phyloP scores from a whole-genome alignment of 2,329 filamentous ascomycete genomes.

The Aspergillus texensis region DNA sequence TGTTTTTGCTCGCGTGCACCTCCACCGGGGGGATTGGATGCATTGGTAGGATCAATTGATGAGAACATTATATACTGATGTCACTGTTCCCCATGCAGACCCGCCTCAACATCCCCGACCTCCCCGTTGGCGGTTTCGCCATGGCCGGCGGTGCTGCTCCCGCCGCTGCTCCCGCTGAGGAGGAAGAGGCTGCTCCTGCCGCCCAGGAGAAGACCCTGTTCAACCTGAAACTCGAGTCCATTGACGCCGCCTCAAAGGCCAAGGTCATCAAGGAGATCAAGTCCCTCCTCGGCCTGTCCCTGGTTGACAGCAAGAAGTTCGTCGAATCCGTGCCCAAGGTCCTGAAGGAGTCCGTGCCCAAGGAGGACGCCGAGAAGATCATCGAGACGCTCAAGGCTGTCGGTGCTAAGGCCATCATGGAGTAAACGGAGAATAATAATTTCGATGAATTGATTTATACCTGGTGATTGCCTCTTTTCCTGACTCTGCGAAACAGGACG shows the following conservation, averaged over 20 bases:
- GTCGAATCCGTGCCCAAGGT: slow-evolving; percentile 97
- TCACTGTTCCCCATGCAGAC: slow-evolving; percentile 57
- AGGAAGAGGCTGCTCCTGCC: slow-evolving; percentile 85
- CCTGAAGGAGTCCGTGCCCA: slow-evolving; percentile 98
- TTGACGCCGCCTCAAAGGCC: slow-evolving; percentile 86
- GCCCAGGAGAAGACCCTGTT: slow-evolving; percentile 95
- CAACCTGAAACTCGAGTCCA: slow-evolving; percentile 88
- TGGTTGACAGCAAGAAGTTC: slow-evolving; percentile 99
- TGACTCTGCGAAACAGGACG: slow-evolving; percentile 9
- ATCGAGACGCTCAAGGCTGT: slow-evolving; percentile 91
- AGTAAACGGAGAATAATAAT: slow-evolving; percentile 58
- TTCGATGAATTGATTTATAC: slow-evolving; percentile 14
- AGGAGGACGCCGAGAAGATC: slow-evolving; percentile 99
- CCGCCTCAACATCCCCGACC: slow-evolving; percentile 95
- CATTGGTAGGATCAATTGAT: neutral
- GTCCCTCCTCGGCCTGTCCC: slow-evolving; percentile 85
- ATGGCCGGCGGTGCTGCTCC: slow-evolving; percentile 65
- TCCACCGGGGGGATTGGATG: neutral
- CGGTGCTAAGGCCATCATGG: slow-evolving; percentile 86
- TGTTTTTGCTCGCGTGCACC: neutral
- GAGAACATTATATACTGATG: slow-evolving; percentile 1
- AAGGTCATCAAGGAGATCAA: slow-evolving; percentile 99
- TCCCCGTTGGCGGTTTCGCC: slow-evolving; percentile 90
- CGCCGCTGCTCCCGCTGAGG: slow-evolving; percentile 65
- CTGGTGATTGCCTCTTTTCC: slow-evolving; percentile 10